A percentile compares a stretch with the other conserved stretches of the same genome.
These are phyloP conservation scores for Pisolithus albus DNA, from an alignment of 768 basidiomycete species.

Conservation along the genomic window DNA sequence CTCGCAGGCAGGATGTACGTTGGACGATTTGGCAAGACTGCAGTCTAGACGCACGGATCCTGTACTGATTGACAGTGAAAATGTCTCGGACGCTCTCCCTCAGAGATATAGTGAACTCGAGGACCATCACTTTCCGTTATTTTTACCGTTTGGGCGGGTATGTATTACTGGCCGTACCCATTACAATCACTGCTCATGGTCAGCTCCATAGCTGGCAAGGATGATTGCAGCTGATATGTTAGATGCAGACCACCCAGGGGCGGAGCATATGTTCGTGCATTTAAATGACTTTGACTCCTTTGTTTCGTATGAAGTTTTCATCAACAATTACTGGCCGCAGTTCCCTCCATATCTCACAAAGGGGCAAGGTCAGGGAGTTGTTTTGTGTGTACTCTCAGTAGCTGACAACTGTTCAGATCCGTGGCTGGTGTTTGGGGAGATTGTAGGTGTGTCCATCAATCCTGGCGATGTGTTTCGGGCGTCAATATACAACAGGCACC, in stretches of 20 bases:
- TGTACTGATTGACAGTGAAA: conserved; percentile 28
- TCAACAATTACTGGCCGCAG: conserved; percentile 51
- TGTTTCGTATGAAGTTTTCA: conserved; percentile 44
- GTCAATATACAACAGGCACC: conserved; percentile 33
- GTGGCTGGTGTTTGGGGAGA: conserved; percentile 54
- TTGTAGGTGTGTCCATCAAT: conserved; percentile 42
- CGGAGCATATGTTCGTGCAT: conserved; percentile 2
- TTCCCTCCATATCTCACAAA: conserved; percentile 46
- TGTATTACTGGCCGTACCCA: neutral
- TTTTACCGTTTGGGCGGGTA: conserved; percentile 61
- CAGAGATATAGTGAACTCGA: conserved; percentile 45
- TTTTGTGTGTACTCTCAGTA: neutral
- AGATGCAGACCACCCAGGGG: conserved; percentile 1
- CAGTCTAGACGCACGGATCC: conserved; percentile 12
- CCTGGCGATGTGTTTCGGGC: neutral
- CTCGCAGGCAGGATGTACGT: conserved; percentile 28
- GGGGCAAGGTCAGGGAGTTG: conserved; percentile 37
- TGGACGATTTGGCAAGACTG: conserved; percentile 32
- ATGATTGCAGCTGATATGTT: conserved; percentile 23
- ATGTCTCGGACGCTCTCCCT: conserved; percentile 39
- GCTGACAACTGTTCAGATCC: conserved; percentile 38
- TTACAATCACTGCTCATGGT: neutral
- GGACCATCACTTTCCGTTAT: conserved; percentile 62
- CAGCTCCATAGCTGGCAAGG: conserved; percentile 11
- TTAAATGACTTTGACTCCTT: conserved; percentile 16